Conservation (phyloP, 108 stramenopile genomes). For the Nannochloropsis gaditana region DNA sequence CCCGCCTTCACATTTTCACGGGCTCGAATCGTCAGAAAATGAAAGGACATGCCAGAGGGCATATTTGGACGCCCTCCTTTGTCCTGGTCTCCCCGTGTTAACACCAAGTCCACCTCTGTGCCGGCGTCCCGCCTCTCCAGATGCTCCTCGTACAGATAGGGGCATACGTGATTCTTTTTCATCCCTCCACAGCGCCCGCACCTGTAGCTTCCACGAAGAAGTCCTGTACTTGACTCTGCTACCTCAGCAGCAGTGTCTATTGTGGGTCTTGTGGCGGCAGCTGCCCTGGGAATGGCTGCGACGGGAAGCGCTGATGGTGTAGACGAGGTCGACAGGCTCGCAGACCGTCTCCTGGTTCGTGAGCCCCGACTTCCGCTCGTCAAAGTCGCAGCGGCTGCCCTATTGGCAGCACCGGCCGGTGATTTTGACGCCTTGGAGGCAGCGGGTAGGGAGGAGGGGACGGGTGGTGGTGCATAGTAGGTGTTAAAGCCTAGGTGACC, state of each 20-base stretch:
- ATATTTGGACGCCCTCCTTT: background rate
- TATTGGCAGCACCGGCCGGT: background rate
- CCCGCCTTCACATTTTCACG: background rate
- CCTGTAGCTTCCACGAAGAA: background rate
- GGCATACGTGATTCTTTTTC: background rate
- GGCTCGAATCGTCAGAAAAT: background rate
- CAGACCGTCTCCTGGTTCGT: background rate
- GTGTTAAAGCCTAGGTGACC: background rate
- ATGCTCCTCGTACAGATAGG: background rate
- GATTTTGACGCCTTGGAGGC: background rate
- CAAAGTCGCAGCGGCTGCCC: background rate
- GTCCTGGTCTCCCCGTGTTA: background rate
- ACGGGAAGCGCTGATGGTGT: too few species aligned
- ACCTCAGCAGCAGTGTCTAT: background rate
- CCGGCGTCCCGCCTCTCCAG: background rate
- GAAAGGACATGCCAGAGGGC: background rate
- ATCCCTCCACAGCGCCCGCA: constrained; percentile 16
- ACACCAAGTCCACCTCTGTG: background rate
- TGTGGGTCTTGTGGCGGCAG: background rate
- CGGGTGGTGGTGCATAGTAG: background rate
- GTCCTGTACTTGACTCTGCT: background rate
- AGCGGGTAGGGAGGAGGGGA: background rate
- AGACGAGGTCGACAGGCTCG: background rate
- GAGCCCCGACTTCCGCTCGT: background rate
- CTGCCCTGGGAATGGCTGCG: background rate